A percentile compares a stretch with the other conserved stretches of the same genome.
Conservation (phyloP, 2,329 filamentous ascomycete species). For the Fusarium albidum region DNA sequence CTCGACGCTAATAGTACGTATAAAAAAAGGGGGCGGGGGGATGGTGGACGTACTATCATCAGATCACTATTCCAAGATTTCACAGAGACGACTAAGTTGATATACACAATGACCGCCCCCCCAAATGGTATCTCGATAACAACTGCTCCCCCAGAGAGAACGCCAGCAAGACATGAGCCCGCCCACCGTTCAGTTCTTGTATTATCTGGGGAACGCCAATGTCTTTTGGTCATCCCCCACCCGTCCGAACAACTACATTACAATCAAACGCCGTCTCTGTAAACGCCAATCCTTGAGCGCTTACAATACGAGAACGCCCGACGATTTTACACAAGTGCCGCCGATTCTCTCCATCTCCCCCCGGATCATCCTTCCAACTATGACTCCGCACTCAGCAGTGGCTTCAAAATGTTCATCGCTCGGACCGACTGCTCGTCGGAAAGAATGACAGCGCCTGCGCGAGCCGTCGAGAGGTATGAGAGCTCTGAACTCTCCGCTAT, state of each 20-base stretch:
- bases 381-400: constrained; percentile 52
- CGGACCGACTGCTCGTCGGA: constrained; percentile 75
- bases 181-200: constrained; percentile 4
- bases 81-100: constrained; percentile 18
- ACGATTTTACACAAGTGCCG: constrained; percentile 22
- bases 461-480: constrained; percentile 88
- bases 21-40: too few species aligned
- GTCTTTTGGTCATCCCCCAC: background rate
- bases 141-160: constrained; percentile 25
- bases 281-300: constrained; percentile 16
- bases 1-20: constrained; percentile 27
- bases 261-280: constrained; percentile 28
- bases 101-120: constrained; percentile 27
- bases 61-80: background rate
- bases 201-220: constrained; percentile 8
- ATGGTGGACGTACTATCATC: constrained; percentile 29
- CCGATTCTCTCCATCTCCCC: background rate
- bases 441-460: constrained; percentile 89
- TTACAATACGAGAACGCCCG: constrained; percentile 13
- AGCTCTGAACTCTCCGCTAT: constrained; percentile 72
- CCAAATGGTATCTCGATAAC: constrained; percentile 39
- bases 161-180: constrained; percentile 23
- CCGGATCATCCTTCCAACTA: constrained; percentile 8
- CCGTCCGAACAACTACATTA: constrained; percentile 8
- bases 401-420: constrained; percentile 74